Evolutionary conservation across 352 stramenopile species (phyloP).

Genomic region (Pythium phragmitis): DNA sequence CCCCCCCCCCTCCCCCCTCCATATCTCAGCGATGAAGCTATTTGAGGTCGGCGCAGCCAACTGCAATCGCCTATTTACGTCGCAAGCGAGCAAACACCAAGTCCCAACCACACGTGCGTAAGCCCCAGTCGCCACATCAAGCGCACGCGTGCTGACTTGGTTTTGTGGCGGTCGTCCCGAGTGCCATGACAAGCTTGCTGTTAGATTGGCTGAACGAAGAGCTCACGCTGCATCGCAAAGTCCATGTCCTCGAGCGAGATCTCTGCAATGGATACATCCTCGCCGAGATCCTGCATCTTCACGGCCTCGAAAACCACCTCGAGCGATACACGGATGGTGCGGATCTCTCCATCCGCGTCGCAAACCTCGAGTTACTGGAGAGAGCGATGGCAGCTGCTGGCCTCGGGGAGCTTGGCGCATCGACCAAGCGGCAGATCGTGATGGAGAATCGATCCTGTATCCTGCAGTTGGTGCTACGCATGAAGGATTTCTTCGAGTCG

Average conservation of each 20-base stretch:
- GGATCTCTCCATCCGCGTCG: slow-evolving; percentile 40
- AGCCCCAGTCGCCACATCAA: not conserved
- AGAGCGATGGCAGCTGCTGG: slow-evolving; percentile 37
- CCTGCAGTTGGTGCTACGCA: slow-evolving; percentile 55
- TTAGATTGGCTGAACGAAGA: slow-evolving; percentile 72
- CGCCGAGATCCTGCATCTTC: slow-evolving; percentile 52
- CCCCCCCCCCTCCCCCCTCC: too few relatives aligned
- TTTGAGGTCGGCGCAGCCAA: not conserved
- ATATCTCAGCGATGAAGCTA: not conserved
- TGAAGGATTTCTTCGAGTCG: slow-evolving; percentile 52
- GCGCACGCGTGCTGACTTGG: not conserved
- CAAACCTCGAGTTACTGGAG: slow-evolving; percentile 61
- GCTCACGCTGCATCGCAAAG: slow-evolving; percentile 42
- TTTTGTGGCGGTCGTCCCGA: not conserved
- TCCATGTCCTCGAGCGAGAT: slow-evolving; percentile 57
- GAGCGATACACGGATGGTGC: slow-evolving; percentile 43
- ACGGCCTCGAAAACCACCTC: slow-evolving; percentile 47
- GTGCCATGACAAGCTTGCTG: slow-evolving; percentile 56
- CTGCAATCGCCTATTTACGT: slow-evolving; percentile 1
- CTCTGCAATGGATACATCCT: slow-evolving; percentile 71
- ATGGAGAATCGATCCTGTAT: slow-evolving; percentile 61
- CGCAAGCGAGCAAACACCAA: not conserved
- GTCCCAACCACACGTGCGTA: not conserved
- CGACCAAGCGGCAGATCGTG: slow-evolving; percentile 50
- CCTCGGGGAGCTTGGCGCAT: slow-evolving; percentile 40